Evolutionary conservation across 495 filamentous ascomycete genomes (phyloP).

Genomic region (Aspergillus bertholletiae): DNA sequence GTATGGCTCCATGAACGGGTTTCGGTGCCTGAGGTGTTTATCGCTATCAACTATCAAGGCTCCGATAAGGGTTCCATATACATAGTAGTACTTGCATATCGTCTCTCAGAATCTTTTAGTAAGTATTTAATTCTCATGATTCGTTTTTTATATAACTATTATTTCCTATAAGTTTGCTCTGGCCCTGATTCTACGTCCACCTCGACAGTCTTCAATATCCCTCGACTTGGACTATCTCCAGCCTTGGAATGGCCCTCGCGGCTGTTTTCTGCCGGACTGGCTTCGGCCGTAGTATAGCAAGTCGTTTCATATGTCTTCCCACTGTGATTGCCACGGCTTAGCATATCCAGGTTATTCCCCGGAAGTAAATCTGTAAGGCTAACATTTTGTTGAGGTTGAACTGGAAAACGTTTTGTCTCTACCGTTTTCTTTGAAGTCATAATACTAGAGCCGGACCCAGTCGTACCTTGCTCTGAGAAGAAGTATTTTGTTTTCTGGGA

Average conservation of each 20-base stretch:
- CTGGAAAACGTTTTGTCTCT: background rate
- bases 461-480: slow-evolving; percentile 1
- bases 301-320: background rate
- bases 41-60: background rate
- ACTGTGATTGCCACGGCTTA: background rate
- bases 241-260: slow-evolving; percentile 1
- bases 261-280: background rate
- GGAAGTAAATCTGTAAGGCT: background rate
- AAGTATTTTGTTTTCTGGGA: slow-evolving; percentile 10
- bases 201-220: slow-evolving; percentile 23
- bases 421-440: background rate
- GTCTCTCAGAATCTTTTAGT: too few relatives aligned
- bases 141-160: too few relatives aligned
- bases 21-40: slow-evolving; percentile 4
- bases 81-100: too few relatives aligned
- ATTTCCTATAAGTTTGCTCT: background rate
- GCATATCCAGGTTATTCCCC: slow-evolving; percentile 1
- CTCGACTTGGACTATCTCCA: background rate
- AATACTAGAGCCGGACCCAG: background rate
- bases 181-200: slow-evolving; percentile 23
- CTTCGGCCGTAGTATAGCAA: slow-evolving; percentile 11
- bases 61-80: background rate
- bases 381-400: background rate
- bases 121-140: too few relatives aligned
- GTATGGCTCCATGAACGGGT: background rate